A percentile compares a stretch with the other conserved stretches of the same genome.
These are phyloP conservation scores for Pelargonium cotyledonis DNA, from an alignment of 441 rosid genomes.

Conservation along the genomic window DNA sequence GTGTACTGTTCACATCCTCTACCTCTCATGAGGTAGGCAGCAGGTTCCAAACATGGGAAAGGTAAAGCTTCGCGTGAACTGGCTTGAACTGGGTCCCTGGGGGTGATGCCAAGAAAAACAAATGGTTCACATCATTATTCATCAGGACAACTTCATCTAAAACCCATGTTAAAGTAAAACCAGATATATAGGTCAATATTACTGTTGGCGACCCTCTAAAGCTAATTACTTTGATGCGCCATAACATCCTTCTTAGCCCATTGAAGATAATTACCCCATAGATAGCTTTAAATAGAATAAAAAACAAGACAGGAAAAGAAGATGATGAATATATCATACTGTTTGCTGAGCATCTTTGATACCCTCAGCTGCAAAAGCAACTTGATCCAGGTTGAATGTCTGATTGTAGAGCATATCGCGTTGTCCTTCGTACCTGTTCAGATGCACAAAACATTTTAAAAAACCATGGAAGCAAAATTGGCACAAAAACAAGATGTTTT, in stretches of 20 bases:
- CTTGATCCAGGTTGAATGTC: constrained; percentile 96
- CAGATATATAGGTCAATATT: neutral
- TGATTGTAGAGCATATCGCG: constrained; percentile 96
- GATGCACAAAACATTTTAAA: neutral
- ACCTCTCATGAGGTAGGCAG: constrained; percentile 49
- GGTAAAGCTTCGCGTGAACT: constrained; percentile 33
- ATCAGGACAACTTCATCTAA: neutral
- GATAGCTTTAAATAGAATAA: neutral
- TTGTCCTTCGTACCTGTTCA: constrained; percentile 90
- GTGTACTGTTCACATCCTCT: constrained; percentile 29
- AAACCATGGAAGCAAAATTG: constrained; percentile 2
- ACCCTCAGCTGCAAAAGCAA: constrained; percentile 89
- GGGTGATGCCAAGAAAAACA: constrained; percentile 32
- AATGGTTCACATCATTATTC: constrained; percentile 13
- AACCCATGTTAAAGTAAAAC: neutral
- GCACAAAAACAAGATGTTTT: neutral
- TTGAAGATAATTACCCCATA: neutral
- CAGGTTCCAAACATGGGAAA: constrained; percentile 31
- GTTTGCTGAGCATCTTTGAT: constrained; percentile 97
- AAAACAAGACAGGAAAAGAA: neutral
- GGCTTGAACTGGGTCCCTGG: constrained; percentile 33
- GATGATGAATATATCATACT: constrained; percentile 35
- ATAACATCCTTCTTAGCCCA: neutral
- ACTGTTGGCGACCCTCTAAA: neutral
- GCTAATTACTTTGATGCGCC: neutral